Percentiles rank a stretch among this genome's conserved stretches.
phyloP scores from a whole-genome alignment of 2,329 filamentous ascomycete genomes.

The Aspergillus fumigatus region DNA sequence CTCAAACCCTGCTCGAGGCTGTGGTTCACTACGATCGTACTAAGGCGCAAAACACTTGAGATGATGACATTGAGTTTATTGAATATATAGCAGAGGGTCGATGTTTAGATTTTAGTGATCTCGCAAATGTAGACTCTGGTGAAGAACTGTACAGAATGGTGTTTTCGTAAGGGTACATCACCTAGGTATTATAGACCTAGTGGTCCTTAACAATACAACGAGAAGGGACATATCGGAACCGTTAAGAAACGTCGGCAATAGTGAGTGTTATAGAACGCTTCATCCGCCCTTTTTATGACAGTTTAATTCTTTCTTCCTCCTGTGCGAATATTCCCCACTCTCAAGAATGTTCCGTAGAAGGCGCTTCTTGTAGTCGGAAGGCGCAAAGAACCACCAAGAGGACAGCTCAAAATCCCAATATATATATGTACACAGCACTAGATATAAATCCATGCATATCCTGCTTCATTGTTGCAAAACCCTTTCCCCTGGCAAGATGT shows the following conservation, averaged over 20 bases:
- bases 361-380: constrained; percentile 3
- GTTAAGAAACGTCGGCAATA: neutral
- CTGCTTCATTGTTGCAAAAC: neutral
- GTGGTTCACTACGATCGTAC: constrained; percentile 33
- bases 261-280: neutral
- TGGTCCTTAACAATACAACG: neutral
- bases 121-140: neutral
- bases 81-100: neutral
- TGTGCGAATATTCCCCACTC: neutral
- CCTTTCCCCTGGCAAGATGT: neutral
- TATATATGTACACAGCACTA: neutral
- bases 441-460: neutral
- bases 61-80: neutral
- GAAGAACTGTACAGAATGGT: neutral
- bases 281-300: neutral
- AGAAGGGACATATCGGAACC: neutral
- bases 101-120: neutral
- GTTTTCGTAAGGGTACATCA: neutral
- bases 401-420: neutral
- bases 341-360: constrained; percentile 14
- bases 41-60: neutral
- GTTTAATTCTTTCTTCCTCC: neutral
- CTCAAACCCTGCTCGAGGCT: constrained; percentile 48
- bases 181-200: neutral
- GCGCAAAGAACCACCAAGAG: neutral